Percentiles rank a stretch among this genome's conserved stretches.
Evolutionary conservation across 495 filamentous ascomycete genomes (phyloP).

Genomic region (Parmelia sp.): DNA sequence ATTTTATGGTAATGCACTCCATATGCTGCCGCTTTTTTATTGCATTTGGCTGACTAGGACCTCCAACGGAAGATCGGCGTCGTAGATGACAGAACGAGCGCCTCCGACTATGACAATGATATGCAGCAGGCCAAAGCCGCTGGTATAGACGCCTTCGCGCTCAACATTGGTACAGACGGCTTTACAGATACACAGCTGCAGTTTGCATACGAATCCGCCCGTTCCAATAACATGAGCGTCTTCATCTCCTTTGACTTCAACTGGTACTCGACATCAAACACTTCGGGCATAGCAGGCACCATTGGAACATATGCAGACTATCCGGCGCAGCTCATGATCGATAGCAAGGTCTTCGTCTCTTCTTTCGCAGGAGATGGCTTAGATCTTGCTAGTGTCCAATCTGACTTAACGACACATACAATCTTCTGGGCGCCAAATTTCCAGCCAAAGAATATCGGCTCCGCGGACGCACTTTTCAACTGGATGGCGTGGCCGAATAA

Average conservation of each 20-base stretch:
- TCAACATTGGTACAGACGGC: slow-evolving; percentile 56
- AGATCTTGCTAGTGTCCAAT: slow-evolving; percentile 44
- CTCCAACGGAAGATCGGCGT: slow-evolving; percentile 12
- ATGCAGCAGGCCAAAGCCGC: slow-evolving; percentile 53
- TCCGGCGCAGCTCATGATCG: slow-evolving; percentile 21
- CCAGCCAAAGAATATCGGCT: slow-evolving; percentile 7
- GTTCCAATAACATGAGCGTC: slow-evolving; percentile 53
- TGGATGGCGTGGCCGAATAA: slow-evolving; percentile 70
- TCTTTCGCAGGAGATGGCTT: slow-evolving; percentile 48
- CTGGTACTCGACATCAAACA: slow-evolving; percentile 42
- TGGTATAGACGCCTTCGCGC: slow-evolving; percentile 65
- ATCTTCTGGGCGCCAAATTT: slow-evolving; percentile 57
- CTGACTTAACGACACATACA: slow-evolving; percentile 21
- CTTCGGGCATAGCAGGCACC: slow-evolving; percentile 42
- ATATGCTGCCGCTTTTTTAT: not conserved
- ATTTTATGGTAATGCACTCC: slow-evolving; percentile 49
- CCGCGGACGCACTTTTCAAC: slow-evolving; percentile 23
- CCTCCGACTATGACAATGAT: slow-evolving; percentile 51
- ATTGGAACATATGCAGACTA: slow-evolving; percentile 50
- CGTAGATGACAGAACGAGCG: slow-evolving; percentile 14
- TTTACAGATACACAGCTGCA: slow-evolving; percentile 49
- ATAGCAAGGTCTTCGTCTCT: slow-evolving; percentile 56
- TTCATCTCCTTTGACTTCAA: slow-evolving; percentile 69
- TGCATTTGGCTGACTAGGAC: not conserved
- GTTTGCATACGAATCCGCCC: slow-evolving; percentile 52